phyloP scores from a whole-genome alignment of 2,329 filamentous ascomycete species.

The Orbilia brochopaga region DNA sequence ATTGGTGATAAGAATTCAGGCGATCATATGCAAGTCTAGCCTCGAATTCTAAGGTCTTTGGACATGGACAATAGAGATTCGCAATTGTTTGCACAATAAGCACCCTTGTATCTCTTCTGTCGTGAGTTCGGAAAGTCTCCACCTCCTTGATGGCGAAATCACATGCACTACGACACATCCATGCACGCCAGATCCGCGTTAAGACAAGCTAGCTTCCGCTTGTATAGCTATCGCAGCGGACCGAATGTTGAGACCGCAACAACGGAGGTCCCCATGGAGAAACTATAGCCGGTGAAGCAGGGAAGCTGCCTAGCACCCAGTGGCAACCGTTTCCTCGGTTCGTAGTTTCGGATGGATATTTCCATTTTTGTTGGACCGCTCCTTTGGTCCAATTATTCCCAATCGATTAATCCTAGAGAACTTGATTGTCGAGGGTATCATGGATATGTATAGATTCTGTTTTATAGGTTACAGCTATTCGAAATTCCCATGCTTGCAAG shows the following conservation, averaged over 20 bases:
- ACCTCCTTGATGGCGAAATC: background rate
- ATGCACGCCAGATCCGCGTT: slow-evolving; percentile 1
- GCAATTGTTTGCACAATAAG: background rate
- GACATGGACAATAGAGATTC: background rate
- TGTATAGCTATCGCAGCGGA: background rate
- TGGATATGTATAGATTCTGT: too few relatives aligned
- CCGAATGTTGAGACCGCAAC: background rate
- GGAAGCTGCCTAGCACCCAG: background rate
- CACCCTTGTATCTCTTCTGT: background rate
- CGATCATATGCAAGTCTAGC: background rate
- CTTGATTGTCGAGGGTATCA: too few relatives aligned
- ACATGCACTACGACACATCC: background rate
- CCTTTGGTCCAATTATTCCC: too few relatives aligned
- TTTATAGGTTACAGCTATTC: too few relatives aligned
- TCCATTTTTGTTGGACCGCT: too few relatives aligned
- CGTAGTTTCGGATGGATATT: background rate
- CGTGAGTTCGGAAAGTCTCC: background rate
- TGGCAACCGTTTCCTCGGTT: background rate
- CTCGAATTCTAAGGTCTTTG: background rate
- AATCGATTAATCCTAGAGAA: too few relatives aligned
- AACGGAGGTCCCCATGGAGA: background rate
- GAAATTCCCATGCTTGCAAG: background rate
- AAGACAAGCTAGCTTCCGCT: slow-evolving; percentile 5
- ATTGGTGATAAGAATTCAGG: too few relatives aligned
- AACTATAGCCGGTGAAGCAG: background rate